Evolutionary conservation across 345 rosid genomes (phyloP).

Genomic region (Pelargonium nanum): DNA sequence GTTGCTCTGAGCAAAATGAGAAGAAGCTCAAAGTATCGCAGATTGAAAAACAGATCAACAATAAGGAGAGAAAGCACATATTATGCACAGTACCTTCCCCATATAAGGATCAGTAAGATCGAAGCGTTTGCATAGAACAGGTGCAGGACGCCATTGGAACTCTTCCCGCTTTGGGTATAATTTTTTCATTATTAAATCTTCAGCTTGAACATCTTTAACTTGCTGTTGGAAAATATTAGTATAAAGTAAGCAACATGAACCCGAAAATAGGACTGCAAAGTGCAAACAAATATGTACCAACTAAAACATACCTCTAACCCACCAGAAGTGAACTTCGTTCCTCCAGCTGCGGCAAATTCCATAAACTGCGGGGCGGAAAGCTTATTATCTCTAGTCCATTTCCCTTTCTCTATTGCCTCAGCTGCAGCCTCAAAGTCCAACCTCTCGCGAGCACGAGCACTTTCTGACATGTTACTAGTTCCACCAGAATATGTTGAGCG

Average conservation of each 20-base stretch:
- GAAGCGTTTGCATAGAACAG: conserved; percentile 90
- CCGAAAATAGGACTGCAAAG: conserved; percentile 13
- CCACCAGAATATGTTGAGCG: conserved; percentile 44
- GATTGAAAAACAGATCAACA: background rate
- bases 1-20: too few species aligned
- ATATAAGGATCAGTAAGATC: conserved; percentile 87
- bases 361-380: conserved; percentile 27
- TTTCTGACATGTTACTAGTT: conserved; percentile 64
- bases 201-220: conserved; percentile 34
- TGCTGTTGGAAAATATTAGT: conserved; percentile 37
- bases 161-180: conserved; percentile 74
- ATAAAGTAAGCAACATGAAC: conserved; percentile 4
- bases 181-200: conserved; percentile 31
- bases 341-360: conserved; percentile 45
- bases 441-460: conserved; percentile 90
- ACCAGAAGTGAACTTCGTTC: conserved; percentile 64
- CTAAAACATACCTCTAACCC: conserved; percentile 53
- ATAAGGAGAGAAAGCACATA: background rate
- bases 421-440: conserved; percentile 95
- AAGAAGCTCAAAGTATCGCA: background rate
- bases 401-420: conserved; percentile 76
- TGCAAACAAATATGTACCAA: conserved; percentile 6
- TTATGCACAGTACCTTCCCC: conserved; percentile 60
- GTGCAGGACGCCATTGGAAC: conserved; percentile 87
- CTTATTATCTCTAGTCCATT: conserved; percentile 35